Conservation (phyloP, 495 filamentous ascomycete species). For the Lasiosphaeriaceae sp. region DNA sequence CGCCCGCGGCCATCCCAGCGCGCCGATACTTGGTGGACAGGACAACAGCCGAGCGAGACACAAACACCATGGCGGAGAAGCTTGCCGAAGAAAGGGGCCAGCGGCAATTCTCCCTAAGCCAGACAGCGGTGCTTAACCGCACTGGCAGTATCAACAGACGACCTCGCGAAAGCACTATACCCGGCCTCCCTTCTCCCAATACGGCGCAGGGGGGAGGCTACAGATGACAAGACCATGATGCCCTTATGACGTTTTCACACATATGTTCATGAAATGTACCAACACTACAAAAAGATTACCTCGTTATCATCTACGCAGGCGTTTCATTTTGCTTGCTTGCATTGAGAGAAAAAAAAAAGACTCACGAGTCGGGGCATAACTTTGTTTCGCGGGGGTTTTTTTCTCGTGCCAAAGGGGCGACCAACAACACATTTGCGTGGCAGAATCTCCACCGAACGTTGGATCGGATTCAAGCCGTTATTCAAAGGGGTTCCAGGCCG, state of each 20-base stretch:
- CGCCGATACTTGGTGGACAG: slow-evolving; percentile 46
- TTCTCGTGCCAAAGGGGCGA: too few relatives aligned
- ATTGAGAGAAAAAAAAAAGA: too few relatives aligned
- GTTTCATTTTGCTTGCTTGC: slow-evolving; percentile 5
- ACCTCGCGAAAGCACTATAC: slow-evolving; percentile 34
- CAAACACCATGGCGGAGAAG: slow-evolving; percentile 32
- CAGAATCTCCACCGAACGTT: too few relatives aligned
- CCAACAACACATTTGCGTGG: too few relatives aligned
- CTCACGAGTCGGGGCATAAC: too few relatives aligned
- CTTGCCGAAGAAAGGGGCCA: slow-evolving; percentile 38
- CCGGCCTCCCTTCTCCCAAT: slow-evolving; percentile 15
- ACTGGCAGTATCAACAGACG: slow-evolving; percentile 39
- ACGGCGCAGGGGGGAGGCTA: slow-evolving; percentile 16
- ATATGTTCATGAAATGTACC: slow-evolving; percentile 22
- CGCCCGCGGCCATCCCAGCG: slow-evolving; percentile 20
- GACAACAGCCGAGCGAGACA: slow-evolving; percentile 36
- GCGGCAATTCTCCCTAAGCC: slow-evolving; percentile 39
- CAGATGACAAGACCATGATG: slow-evolving; percentile 22
- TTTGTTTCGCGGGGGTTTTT: too few relatives aligned
- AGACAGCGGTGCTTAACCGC: slow-evolving; percentile 37
- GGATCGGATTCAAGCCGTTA: too few relatives aligned
- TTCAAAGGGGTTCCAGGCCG: too few relatives aligned
- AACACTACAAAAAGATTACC: slow-evolving; percentile 10
- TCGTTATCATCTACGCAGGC: slow-evolving; percentile 13
- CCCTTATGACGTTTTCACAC: slow-evolving; percentile 16